Base-by-base conservation (phyloP, 768 basidiomycete genomes). In the Suillus americanus region DNA sequence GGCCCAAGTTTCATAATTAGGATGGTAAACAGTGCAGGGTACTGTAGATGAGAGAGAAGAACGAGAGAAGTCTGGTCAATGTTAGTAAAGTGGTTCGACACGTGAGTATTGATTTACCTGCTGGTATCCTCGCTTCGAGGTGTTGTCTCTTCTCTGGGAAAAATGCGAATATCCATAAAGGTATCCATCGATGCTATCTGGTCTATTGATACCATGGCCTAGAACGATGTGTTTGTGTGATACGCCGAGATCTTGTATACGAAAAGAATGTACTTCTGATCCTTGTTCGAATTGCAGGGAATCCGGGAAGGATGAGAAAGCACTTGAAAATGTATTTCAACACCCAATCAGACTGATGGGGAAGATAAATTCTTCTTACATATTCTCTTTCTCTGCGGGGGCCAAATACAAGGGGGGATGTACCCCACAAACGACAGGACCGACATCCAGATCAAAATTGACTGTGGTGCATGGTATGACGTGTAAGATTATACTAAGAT, bases 301-400 rank as follows among this genome's bases (percentile, higher is more conserved):
- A 72, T 98, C 95, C 0, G 95, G 95, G 71, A 98, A 95, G 1
- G 94, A 88, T 8, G 91, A 92, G 74, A 98, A 98, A 2, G 95
- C 92, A 62, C 95, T 97, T 59, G 3, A 53, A 28, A 40, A 28
- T 25, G 8, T 41, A 62, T 62, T 73, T 60, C 40, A 40, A 61
- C 38, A 1, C 41, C 23, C 30, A 13, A 35, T 46, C 57, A 13
- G 28, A 13, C 41, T 7, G 20, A 65, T 25, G n/a, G 9, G 23
- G 64, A 46, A 14, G 55, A 66, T 62, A 25, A 12, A 10, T n/a
- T 79, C 89, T n/a, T n/a, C n/a, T 69, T 62, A 96, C 95, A 97
- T 88, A 70, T 95, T 97, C 75, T 94, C 90, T 40, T 81, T 83
- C 72, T 95, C 92, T 0, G 83, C 78, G 45, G 86, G 83, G 6